Evolutionary conservation across 345 rosid species (phyloP).

Genomic region (Mercurialis annua): DNA sequence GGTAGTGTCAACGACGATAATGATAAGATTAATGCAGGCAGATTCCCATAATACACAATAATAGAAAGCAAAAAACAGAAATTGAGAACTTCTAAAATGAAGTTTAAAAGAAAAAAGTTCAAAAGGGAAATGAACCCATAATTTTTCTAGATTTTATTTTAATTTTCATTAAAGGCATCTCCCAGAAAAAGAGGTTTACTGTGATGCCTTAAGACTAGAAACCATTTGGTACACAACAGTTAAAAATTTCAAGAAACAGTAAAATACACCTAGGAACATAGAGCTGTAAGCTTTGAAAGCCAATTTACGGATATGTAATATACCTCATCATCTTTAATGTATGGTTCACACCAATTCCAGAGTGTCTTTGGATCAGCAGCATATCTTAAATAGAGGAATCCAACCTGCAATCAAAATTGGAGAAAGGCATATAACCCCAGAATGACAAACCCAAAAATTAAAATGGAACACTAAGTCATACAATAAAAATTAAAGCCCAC

Average conservation of each 20-base stretch:
- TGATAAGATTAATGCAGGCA: too few relatives aligned
- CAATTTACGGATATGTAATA: constrained; percentile 1
- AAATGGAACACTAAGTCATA: background rate
- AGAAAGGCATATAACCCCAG: constrained; percentile 11
- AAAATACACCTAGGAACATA: background rate
- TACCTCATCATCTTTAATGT: constrained; percentile 93
- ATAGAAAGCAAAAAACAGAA: background rate
- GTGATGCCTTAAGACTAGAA: background rate
- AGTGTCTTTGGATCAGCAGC: constrained; percentile 90
- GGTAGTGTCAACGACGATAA: too few relatives aligned
- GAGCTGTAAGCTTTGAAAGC: background rate
- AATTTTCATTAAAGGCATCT: background rate
- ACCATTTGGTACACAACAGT: background rate
- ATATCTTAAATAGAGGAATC: constrained; percentile 92
- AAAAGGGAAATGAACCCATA: background rate
- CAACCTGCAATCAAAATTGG: constrained; percentile 57
- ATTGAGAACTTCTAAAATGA: background rate
- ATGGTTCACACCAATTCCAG: constrained; percentile 95
- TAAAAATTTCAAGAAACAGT: background rate
- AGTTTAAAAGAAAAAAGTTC: background rate
- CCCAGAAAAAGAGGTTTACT: background rate
- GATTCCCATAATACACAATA: too few relatives aligned
- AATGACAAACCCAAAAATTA: constrained; percentile 1
- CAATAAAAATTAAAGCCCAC: background rate
- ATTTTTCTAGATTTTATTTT: background rate